These are phyloP conservation scores for Alnus rubra DNA, from an alignment of 306 rosid genomes.

Conservation along the genomic window DNA sequence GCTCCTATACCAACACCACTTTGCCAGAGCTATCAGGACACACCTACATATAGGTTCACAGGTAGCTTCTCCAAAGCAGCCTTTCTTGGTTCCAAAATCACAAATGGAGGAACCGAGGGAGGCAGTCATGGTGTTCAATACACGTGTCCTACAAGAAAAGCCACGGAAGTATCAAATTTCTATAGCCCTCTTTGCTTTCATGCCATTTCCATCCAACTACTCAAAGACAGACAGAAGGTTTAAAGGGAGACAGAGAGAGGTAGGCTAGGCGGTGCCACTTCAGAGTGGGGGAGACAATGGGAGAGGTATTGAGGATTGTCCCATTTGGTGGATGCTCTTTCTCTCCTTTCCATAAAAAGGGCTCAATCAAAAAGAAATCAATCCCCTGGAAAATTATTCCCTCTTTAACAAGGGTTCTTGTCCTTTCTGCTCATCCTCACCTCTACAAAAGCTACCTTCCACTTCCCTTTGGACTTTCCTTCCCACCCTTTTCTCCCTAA, in stretches of 20 bases:
- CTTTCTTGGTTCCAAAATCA: not conserved
- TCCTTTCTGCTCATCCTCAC: conserved; percentile 6
- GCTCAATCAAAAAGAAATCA: not conserved
- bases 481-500: conserved; percentile 34
- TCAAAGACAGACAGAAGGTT: conserved; percentile 31
- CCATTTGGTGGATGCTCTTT: conserved; percentile 24
- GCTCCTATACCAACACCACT: conserved; percentile 13
- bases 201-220: conserved; percentile 32
- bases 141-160: conserved; percentile 23
- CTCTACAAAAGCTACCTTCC: conserved; percentile 50
- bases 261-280: not conserved
- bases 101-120: conserved; percentile 6
- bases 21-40: not conserved
- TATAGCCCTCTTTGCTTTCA: conserved; percentile 10
- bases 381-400: not conserved
- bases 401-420: not conserved
- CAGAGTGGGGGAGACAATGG: not conserved
- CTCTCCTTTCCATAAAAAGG: conserved; percentile 26
- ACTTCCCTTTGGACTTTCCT: conserved; percentile 31
- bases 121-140: conserved; percentile 12
- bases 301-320: conserved; percentile 12
- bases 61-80: conserved; percentile 3
- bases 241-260: not conserved
- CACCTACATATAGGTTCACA: not conserved
- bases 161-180: conserved; percentile 15